Base-by-base conservation (phyloP, 2,329 filamentous ascomycete species). In the Alternaria rosae region DNA sequence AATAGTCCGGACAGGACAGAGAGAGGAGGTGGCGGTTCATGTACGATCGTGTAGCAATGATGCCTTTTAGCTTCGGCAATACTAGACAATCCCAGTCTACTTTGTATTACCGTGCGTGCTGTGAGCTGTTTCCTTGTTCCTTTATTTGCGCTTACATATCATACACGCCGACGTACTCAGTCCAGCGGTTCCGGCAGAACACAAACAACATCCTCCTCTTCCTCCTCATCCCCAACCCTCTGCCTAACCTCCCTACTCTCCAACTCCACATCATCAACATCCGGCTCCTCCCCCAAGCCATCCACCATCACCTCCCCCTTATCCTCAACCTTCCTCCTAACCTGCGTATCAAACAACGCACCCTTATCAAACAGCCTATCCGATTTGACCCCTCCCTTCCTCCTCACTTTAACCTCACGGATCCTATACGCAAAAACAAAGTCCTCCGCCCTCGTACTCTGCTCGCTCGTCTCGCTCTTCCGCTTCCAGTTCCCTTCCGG, bases 401-500 rank as follows among this genome's bases (percentile, higher is more conserved):
- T 51, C 28, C 32, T 56, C 13, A 62, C 61, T 28, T 32, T 56
- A n/a, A 61, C 54, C 38, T 65, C 58, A 6, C 62, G 51, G 12
- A 68, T 23, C 28, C 61, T 53, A 57, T 58, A 59, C 54, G 64
- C 61, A 59, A 59, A 66, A 17, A 59, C 54, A 54, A 56, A 64
- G 15, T 56, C 61, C 30, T 26, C 60, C 23, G 28, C 45, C 41
- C 30, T 53, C 38, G 12, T 9, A 47, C 15, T 42, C 23, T 38
- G 51, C 57, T 41, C 45, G 21, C 21, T 25, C 4, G 32, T 52
- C 56, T n/a, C 32, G 30, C 23, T 23, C 50, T 50, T 61, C 41
- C 42, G 44, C 17, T 42, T 57, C 45, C 53, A 58, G 44, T 42
- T 50, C 38, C 55, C 59, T 26, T 61, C 57, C 25, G 59, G 63